Evolutionary conservation across 352 stramenopile species (phyloP), one percentile per base, ranked within the genome.

Genomic region (Phytopythium oedochilum): DNA sequence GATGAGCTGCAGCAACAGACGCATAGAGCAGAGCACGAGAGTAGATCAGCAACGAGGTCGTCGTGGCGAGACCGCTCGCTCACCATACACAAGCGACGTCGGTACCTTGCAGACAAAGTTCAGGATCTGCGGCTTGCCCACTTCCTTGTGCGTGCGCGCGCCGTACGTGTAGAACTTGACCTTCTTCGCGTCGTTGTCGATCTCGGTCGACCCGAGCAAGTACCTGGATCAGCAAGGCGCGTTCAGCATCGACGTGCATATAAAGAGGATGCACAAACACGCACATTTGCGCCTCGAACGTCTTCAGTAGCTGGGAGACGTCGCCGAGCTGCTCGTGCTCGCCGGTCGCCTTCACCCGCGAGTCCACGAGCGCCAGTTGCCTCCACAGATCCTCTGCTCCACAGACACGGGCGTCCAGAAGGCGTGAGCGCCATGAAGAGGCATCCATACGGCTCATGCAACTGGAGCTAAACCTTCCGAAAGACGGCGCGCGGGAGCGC

Each of bases 31-130:
- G 22, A 7, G 38, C 22, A 68, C 20, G 39, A 53, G 40, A 29
- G 5, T 7, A 11, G 39, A 7, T 45, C 20, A 45, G 39, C 39
- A 35, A 53, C 26, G 35, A 39, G 48, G 15, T 29, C 36, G 10
- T 29, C 9, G 3, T 18, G 44, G 23, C 29, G n/a, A 59, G 42
- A 12, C 15, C 9, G 39, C 22, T 3, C 38, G 29, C 3, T 31
- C 43, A 26, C 22, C 8, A 14, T 31, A 22, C 3, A 28, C 25
- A 15, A n/a, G 26, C 20, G 12, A 26, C 14, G 12, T n/a, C 29
- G 59, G 47, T 61, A 94, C 81, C 75, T 92, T 92, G 80, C 84
- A 92, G 15, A 94, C 79, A 50, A 94, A 94, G 57, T 90, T 89
- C 38, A 94, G 71, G 57, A 94, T 92, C 63, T 91, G 80, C 32